Base-by-base conservation (phyloP, 192 early-diverging fungal genomes). In the Lunasporangiospora selenospora region DNA sequence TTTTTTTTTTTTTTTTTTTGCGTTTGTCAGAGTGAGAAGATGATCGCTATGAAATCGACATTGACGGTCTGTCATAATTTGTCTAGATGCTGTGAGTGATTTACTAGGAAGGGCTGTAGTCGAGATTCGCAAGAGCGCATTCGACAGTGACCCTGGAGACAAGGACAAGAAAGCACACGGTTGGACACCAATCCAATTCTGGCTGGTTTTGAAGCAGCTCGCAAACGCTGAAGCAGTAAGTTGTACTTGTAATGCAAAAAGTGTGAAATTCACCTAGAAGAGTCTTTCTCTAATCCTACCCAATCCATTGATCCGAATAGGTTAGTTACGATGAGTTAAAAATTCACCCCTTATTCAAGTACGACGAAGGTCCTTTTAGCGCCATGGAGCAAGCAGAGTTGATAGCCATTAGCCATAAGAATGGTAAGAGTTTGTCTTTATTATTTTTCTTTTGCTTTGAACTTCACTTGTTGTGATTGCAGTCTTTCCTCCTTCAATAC, bases 161-260 rank as follows among this genome's bases (percentile, higher is more conserved):
- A 71, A 77, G 38, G 49, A 52, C 21, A 75, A 79, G 29, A 75
- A 53, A 2, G 27, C 45, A 2, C 36, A 71, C 21, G 52, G 81
- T 19, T 99, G 98, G 96, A 87, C 84, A 32, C 77, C 89, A 1
- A 83, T 92, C 37, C 98, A 99, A 77, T 96, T 98, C 75, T 98
- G 95, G 94, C 80, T 86, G 38, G 71, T 98, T 23, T 78, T 96
- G 45, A 85, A 88, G 43, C 73, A 86, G 46, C 82, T 99, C 18
- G 84, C 88, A 15, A 76, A 62, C 24, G 39, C 78, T 4, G 77
- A 80, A 3, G 79, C 77, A 50, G 87, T 84, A 79, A 71, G 79
- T 60, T 52, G n/a, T n/a, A n/a, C n/a, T n/a, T n/a, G n/a, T n/a
- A n/a, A n/a, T n/a, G n/a, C n/a, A n/a, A n/a, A n/a, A n/a, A n/a